Evolutionary conservation across 2,329 filamentous ascomycete genomes (phyloP).

Genomic region (Dothideomycetidae sp.): DNA sequence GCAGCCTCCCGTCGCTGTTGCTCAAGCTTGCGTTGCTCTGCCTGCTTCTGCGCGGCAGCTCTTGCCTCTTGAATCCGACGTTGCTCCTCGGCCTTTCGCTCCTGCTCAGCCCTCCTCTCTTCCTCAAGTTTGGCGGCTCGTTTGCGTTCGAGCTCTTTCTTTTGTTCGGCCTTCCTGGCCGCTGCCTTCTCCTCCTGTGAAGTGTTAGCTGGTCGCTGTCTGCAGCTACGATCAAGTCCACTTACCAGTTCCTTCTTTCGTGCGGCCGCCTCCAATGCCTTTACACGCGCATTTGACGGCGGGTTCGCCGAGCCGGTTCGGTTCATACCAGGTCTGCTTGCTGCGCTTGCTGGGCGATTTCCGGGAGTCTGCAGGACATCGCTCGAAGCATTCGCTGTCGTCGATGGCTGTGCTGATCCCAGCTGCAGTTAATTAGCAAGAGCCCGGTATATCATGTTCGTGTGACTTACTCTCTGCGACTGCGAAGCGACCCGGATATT

Average conservation of each 20-base stretch:
- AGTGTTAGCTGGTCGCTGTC: not conserved
- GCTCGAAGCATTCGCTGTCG: conserved; percentile 20
- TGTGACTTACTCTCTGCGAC: conserved; percentile 23
- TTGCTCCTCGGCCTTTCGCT: conserved; percentile 26
- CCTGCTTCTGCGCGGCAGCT: conserved; percentile 24
- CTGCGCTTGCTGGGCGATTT: conserved; percentile 6
- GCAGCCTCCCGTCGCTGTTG: conserved; percentile 43
- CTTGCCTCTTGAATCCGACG: conserved; percentile 24
- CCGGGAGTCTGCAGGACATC: conserved; percentile 8
- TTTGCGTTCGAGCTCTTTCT: conserved; percentile 67
- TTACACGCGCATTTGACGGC: conserved; percentile 18
- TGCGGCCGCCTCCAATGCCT: conserved; percentile 57
- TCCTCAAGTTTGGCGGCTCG: conserved; percentile 56
- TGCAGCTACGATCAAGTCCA: not conserved
- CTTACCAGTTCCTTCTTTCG: conserved; percentile 53
- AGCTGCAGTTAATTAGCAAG: conserved; percentile 3
- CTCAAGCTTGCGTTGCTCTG: conserved; percentile 19
- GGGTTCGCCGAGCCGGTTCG: conserved; percentile 11
- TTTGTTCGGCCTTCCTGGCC: conserved; percentile 66
- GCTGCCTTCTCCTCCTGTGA: conserved; percentile 61
- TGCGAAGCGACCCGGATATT: conserved; percentile 50
- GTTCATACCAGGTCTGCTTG: conserved; percentile 8
- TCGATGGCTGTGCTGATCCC: conserved; percentile 13
- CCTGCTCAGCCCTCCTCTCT: conserved; percentile 25
- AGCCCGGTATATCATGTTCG: not conserved